Evolutionary conservation across 1,139 yeast species (phyloP).

Genomic region (Candida sojae): DNA sequence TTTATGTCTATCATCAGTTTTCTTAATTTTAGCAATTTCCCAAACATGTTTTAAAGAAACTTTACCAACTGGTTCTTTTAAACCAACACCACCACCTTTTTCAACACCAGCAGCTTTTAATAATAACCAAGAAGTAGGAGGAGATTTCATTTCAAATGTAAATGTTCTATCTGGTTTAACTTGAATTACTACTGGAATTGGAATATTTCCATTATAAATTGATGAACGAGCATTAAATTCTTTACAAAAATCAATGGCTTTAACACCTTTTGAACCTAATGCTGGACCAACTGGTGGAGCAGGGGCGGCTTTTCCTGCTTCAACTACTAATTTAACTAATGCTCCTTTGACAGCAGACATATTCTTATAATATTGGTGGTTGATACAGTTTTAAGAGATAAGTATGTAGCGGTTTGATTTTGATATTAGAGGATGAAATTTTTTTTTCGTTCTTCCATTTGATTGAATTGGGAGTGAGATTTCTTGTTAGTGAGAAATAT

Average conservation of each 20-base stretch:
- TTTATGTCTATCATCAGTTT: constrained; percentile 80
- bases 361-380: no score
- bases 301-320: constrained; percentile 99
- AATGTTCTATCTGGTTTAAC: constrained; percentile 94
- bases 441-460: background rate
- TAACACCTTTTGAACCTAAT: constrained; percentile 96
- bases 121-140: constrained; percentile 87
- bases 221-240: constrained; percentile 98
- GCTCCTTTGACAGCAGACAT: constrained; percentile 39
- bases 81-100: constrained; percentile 72
- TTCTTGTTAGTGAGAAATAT: background rate
- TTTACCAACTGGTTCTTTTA: constrained; percentile 58
- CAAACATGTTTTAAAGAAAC: constrained; percentile 86
- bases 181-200: constrained; percentile 82
- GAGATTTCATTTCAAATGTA: constrained; percentile 83
- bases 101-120: constrained; percentile 81
- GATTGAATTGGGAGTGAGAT: background rate
- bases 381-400: no score
- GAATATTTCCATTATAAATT: constrained; percentile 78
- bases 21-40: constrained; percentile 92
- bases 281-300: constrained; percentile 99
- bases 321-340: constrained; percentile 85
- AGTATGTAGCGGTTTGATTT: background rate
- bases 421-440: background rate
- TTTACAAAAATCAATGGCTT: constrained; percentile 97